Evolutionary conservation across 2,329 filamentous ascomycete genomes (phyloP).

Genomic region (Penicillium sp.): DNA sequence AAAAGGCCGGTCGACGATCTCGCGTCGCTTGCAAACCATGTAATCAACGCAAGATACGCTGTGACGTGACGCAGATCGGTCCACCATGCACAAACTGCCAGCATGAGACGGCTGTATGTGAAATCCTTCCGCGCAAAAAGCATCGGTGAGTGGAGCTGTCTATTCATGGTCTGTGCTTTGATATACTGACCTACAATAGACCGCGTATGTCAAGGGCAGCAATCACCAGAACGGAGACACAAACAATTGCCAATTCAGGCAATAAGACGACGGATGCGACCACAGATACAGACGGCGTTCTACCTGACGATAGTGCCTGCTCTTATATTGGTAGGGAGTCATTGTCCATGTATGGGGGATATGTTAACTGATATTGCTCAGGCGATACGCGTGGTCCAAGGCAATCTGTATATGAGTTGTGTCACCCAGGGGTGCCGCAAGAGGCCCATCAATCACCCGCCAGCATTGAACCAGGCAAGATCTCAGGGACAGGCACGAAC

Average conservation of each 20-base stretch:
- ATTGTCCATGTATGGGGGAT: accelerated
- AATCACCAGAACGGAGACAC: background rate
- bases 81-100: constrained; percentile 8
- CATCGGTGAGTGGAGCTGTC: background rate
- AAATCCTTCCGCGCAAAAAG: constrained; percentile 3
- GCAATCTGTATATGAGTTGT: constrained; percentile 2
- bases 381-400: constrained; percentile 3
- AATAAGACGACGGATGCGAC: background rate
- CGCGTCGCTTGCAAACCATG: constrained; percentile 5
- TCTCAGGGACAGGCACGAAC: background rate
- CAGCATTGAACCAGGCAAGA: background rate
- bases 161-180: background rate
- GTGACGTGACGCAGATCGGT: constrained; percentile 3
- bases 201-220: background rate
- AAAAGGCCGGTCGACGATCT: constrained; percentile 1
- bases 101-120: background rate
- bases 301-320: constrained; percentile 2
- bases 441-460: constrained; percentile 1
- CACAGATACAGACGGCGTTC: background rate
- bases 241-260: background rate
- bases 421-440: constrained; percentile 2
- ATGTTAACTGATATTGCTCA: background rate
- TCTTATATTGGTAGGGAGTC: background rate
- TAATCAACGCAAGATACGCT: constrained; percentile 5
- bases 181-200: background rate